phyloP scores from a whole-genome alignment of 2,329 filamentous ascomycete species.

The Colletotrichum sp. region DNA sequence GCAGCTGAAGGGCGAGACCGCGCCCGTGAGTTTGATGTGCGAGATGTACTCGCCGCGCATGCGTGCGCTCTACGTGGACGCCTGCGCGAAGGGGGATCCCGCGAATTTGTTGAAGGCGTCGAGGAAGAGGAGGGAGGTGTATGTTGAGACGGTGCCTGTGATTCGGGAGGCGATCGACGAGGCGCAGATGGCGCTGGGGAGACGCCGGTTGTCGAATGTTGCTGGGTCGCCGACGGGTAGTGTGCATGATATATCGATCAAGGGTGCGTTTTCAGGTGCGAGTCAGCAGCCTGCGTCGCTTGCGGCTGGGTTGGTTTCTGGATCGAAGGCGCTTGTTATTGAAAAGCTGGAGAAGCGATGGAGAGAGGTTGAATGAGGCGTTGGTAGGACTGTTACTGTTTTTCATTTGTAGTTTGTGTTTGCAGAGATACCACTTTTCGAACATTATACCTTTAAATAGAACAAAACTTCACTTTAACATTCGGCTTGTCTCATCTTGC shows the following conservation, averaged over 20 bases:
- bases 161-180: constrained; percentile 30
- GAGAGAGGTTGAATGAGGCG: constrained; percentile 34
- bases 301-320: constrained; percentile 15
- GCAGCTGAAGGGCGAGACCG: constrained; percentile 26
- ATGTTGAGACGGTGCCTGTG: constrained; percentile 34
- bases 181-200: constrained; percentile 26
- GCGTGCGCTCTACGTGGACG: constrained; percentile 34
- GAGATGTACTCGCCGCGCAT: constrained; percentile 43
- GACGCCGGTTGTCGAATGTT: constrained; percentile 29
- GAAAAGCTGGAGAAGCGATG: constrained; percentile 35
- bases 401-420: background rate
- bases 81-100: constrained; percentile 28
- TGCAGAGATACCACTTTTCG: constrained; percentile 14
- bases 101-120: constrained; percentile 29
- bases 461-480: background rate
- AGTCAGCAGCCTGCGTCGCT: constrained; percentile 28
- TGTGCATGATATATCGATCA: constrained; percentile 16
- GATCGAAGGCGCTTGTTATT: constrained; percentile 23
- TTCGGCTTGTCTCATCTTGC: background rate
- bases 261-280: background rate
- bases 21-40: constrained; percentile 32
- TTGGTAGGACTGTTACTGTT: background rate
- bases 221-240: constrained; percentile 29
- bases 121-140: constrained; percentile 32
- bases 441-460: background rate